Evolutionary conservation across 2,329 filamentous ascomycete species (phyloP), one percentile per base, ranked within the genome.

Genomic region (Colletotrichum truncatum): DNA sequence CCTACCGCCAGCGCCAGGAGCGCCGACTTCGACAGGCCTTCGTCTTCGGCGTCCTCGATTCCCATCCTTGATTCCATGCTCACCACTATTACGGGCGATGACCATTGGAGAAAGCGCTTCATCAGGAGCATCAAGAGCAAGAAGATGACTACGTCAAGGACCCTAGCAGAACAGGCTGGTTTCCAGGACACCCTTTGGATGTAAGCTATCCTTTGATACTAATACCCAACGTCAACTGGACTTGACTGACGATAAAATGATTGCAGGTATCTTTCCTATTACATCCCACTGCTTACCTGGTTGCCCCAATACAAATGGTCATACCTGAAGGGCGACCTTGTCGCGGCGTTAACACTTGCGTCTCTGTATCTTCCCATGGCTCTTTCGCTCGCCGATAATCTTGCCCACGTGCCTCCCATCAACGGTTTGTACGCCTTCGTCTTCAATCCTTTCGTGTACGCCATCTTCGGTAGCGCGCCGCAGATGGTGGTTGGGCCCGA

Each of bases 311-410:
- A 99, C 78, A 89, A 87, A 71, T 90, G 89, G 85, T 87, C 88
- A 4, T 97, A 93, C 78, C 78, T 98, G 49, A 88, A 91, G 71
- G 96, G 96, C 49, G 96, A 99, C 77, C 80, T 98, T 16, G 84
- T 97, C 12, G 91, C 95, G 8, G 94, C 95, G 51, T 77, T 98
- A 68, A 98, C 96, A n/a, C 91, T 99, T 82, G 93, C 95, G n/a
- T 97, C 94, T 25, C 96, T 99, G 81, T 99, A 99, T 77, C 91
- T 99, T 36, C 96, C 96, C 54, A 98, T 99, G 94, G 92, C 94
- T 0, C 86, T 99, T 12, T 98, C 96, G 0, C 91, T 97, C 69
- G 94, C 96, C 59, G 89, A 93, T 39, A 98, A 98, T 74, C 89
- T 99, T 41, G 94, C 92, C 6, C 96, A 98, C 75, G 89, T 98